Conservation (phyloP, 345 rosid species). For the Camelina hispida region DNA sequence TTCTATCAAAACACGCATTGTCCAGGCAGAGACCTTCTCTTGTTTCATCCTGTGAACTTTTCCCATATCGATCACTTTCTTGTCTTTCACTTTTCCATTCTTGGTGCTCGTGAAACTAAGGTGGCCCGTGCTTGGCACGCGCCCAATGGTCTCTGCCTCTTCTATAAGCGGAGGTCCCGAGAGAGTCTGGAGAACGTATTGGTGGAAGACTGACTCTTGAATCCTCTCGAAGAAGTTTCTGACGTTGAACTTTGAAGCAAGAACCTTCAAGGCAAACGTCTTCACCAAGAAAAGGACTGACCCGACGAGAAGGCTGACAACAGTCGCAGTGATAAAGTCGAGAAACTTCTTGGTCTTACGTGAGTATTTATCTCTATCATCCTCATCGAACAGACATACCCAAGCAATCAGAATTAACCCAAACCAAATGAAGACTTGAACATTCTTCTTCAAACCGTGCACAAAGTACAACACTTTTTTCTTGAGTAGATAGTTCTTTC, state of each 20-base stretch:
- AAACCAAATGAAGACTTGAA: slow-evolving; percentile 82
- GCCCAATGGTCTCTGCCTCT: slow-evolving; percentile 60
- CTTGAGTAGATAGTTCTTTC: slow-evolving; percentile 71
- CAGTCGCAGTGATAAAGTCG: slow-evolving; percentile 63
- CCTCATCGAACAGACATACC: slow-evolving; percentile 61
- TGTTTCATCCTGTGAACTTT: slow-evolving; percentile 73
- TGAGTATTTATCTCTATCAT: slow-evolving; percentile 49
- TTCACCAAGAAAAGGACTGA: slow-evolving; percentile 72
- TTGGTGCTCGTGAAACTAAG: slow-evolving; percentile 60
- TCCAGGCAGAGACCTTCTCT: slow-evolving; percentile 92
- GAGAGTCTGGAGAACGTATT: slow-evolving; percentile 75
- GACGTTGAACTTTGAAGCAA: slow-evolving; percentile 87
- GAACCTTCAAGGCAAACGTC: slow-evolving; percentile 69
- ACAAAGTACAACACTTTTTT: slow-evolving; percentile 91
- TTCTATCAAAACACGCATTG: slow-evolving; percentile 83
- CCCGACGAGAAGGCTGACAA: slow-evolving; percentile 62
- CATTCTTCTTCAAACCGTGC: slow-evolving; percentile 87
- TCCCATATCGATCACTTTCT: slow-evolving; percentile 78
- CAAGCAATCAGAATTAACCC: slow-evolving; percentile 67
- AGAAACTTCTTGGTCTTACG: slow-evolving; percentile 52
- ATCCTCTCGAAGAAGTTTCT: slow-evolving; percentile 83
- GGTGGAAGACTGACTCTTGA: slow-evolving; percentile 87
- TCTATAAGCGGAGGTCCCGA: slow-evolving; percentile 82
- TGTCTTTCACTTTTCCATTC: slow-evolving; percentile 51
- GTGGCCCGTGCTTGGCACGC: slow-evolving; percentile 52